Base-by-base conservation (phyloP, 164 flowering plant species). In the Cinnamomum chago region DNA sequence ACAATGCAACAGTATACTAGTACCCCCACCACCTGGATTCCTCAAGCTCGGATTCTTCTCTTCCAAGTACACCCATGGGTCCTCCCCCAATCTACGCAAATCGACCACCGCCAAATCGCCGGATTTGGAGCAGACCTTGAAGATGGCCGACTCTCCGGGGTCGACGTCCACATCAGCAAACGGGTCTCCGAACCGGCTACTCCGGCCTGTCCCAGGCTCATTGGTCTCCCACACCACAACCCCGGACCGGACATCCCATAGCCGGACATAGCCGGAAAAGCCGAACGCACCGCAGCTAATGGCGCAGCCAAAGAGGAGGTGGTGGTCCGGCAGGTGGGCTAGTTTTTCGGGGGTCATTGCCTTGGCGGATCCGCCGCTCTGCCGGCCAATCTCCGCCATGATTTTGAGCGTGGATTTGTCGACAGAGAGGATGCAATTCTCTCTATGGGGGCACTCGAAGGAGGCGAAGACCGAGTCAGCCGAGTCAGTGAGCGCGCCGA, bases 191-290 rank as follows among this genome's bases (percentile, higher is more conserved):
- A 84, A 88, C 83, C 97, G 76, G 75, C 92, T 88, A 79, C 95
- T 90, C n/a, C 94, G 75, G 0, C 97, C 97, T 50, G 97, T 90
- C 9, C 99, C 99, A 9, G 99, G 97, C 83, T 93, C 98, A 72
- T 77, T 89, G 62, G 91, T 86, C 76, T 95, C 99, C 98, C 98
- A 95, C 2, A 90, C 91, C 77, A 88, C 85, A 10, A 74, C 79
- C 2, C 92, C 87, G 1, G 86, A 79, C 76, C 97, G 84, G 3
- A 90, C 82, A 76, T 95, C 99, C 98, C 97, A 95, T 10, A 92
- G 50, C 71, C 96, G 76, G 22, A 95, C 76, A 75, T 90, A 95
- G 0, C 98, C 99, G 0, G 98, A 83, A 73, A 80, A 93, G 3
- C 99, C 99, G 69, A 95, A 95, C 15, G 97, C 96, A 3, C 98